Percentiles rank a stretch among this genome's conserved stretches.
Conservation (phyloP, 1,284 basidiomycete species). For the Cystobasidiaceae sp. region DNA sequence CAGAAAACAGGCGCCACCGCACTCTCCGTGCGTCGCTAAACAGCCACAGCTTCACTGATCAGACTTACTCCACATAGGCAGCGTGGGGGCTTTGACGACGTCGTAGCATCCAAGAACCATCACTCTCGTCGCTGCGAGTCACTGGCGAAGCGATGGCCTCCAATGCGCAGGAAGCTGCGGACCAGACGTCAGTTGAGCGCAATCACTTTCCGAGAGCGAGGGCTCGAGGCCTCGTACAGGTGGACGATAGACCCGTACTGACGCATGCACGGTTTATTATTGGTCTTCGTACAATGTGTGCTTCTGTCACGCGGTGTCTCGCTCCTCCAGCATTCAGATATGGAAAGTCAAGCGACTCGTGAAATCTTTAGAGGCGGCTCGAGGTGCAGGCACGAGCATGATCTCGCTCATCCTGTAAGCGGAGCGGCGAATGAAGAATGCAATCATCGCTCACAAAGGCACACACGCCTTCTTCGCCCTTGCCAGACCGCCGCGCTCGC, state of each 20-base stretch:
- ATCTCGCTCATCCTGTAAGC: conserved; percentile 52
- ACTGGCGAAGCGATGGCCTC: too few species aligned
- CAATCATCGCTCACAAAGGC: too few species aligned
- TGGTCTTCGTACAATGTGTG: not conserved
- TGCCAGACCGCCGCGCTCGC: conserved; percentile 55
- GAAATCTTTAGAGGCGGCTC: conserved; percentile 83
- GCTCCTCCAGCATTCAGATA: conserved; percentile 45
- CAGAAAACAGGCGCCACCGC: too few species aligned
- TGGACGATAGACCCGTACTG: not conserved
- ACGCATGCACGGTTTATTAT: not conserved
- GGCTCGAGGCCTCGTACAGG: not conserved
- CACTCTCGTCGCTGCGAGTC: too few species aligned
- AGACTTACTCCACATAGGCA: too few species aligned
- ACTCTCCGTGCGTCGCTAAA: too few species aligned
- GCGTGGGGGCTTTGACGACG: too few species aligned
- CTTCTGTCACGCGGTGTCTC: too few species aligned
- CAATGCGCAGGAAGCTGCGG: conserved; percentile 30
- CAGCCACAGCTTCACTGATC: too few species aligned
- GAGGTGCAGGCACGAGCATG: conserved; percentile 98
- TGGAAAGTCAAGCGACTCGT: conserved; percentile 98
- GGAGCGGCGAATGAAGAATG: too few species aligned
- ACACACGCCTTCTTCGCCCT: not conserved
- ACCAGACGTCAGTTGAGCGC: conserved; percentile 29
- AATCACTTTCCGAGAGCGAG: not conserved
- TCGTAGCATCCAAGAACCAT: too few species aligned